Percentiles rank a stretch among this genome's conserved stretches.
Conservation (phyloP, 192 early-diverging fungal genomes). For the Entomortierella parvispora region DNA sequence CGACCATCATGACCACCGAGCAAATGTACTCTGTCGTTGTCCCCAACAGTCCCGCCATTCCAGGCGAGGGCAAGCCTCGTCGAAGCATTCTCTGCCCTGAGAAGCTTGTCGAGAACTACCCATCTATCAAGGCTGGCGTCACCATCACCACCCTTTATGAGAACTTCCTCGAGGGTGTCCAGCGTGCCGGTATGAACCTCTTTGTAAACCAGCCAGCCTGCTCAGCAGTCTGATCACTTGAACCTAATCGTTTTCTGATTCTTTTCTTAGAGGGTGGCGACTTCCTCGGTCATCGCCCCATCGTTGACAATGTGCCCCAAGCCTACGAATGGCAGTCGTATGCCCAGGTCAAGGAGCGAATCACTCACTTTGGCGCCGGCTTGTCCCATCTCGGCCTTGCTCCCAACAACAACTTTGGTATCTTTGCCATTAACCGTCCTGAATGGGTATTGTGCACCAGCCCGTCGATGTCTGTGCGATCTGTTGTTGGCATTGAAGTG, state of each 20-base stretch:
- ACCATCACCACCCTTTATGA: constrained; percentile 38
- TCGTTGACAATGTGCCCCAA: constrained; percentile 64
- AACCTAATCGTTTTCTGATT: background rate
- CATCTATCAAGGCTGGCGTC: constrained; percentile 19
- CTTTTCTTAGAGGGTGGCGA: constrained; percentile 39
- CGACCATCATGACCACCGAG: background rate
- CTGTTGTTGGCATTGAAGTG: background rate
- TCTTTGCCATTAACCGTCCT: constrained; percentile 43
- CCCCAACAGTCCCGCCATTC: constrained; percentile 55
- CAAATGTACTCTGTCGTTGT: constrained; percentile 57
- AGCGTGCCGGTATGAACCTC: constrained; percentile 59
- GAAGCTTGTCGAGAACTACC: constrained; percentile 61
- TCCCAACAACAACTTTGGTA: constrained; percentile 10
- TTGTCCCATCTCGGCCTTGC: constrained; percentile 57
- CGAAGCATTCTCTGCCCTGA: constrained; percentile 61
- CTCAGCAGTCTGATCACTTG: too few species aligned
- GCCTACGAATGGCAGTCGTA: constrained; percentile 77
- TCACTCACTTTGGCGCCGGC: constrained; percentile 73
- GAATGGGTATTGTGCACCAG: constrained; percentile 81
- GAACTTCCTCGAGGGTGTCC: constrained; percentile 51
- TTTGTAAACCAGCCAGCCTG: too few species aligned
- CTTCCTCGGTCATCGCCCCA: constrained; percentile 69
- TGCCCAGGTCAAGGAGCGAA: constrained; percentile 58
- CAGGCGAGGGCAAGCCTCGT: constrained; percentile 66
- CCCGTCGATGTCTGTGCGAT: constrained; percentile 60